These are phyloP conservation scores for Catunica adiposa DNA, from an alignment of 2,329 filamentous ascomycete species.

Conservation along the genomic window DNA sequence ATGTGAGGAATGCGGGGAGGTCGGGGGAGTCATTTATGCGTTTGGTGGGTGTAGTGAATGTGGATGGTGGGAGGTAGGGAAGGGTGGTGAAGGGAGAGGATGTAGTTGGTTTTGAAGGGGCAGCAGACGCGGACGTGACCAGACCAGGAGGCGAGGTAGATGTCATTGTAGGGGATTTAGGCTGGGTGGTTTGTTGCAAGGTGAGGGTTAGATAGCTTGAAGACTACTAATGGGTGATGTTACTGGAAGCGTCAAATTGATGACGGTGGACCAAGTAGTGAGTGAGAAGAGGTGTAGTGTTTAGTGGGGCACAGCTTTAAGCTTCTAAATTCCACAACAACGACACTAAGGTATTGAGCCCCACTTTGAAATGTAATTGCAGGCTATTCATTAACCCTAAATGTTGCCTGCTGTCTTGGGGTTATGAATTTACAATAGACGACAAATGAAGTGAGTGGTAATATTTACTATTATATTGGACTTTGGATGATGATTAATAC, in stretches of 20 bases:
- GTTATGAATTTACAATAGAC: too few relatives aligned
- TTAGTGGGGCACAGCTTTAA: constrained; percentile 8
- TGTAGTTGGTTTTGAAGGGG: neutral
- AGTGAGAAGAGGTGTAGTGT: neutral
- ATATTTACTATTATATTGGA: too few relatives aligned
- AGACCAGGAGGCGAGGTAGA: constrained; percentile 22
- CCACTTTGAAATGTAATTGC: too few relatives aligned
- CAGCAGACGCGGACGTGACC: too few relatives aligned
- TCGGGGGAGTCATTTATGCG: constrained; percentile 72
- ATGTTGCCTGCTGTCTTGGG: too few relatives aligned
- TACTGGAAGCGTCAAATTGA: constrained; percentile 12
- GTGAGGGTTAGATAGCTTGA: neutral
- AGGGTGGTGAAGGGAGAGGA: constrained; percentile 21
- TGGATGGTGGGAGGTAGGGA: constrained; percentile 36
- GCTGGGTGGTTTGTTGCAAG: too few relatives aligned
- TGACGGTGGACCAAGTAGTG: neutral
- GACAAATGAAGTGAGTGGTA: too few relatives aligned
- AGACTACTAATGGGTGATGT: neutral
- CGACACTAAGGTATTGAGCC: too few relatives aligned
- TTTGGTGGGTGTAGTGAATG: constrained; percentile 56
- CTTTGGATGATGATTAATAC: too few relatives aligned
- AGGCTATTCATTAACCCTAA: too few relatives aligned
- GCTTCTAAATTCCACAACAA: neutral
- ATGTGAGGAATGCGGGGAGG: constrained; percentile 63
- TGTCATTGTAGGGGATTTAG: neutral